Evolutionary conservation across 257 asterid genomes (phyloP), one percentile per base, ranked within the genome.

Genomic region (Nemophila menziesii): DNA sequence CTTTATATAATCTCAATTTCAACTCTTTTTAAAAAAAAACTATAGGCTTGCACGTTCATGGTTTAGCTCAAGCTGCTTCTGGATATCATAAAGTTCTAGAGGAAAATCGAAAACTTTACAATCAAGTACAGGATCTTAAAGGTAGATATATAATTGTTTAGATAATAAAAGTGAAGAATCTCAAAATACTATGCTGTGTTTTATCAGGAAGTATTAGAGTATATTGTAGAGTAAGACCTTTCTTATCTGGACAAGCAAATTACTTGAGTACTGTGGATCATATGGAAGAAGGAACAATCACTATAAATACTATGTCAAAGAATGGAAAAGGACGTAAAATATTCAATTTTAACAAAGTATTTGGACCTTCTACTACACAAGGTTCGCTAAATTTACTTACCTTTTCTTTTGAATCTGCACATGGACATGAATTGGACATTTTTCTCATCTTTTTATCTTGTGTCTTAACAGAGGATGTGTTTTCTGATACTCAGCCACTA

Each of bases 101-200:
- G 69, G 99, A 90, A 64, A 90, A 90, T 33, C 77, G 94, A 65
- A 90, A 78, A 70, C 93, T 90, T 27, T 90, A 85, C 69, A 90
- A 90, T 70, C 93, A 90, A 85, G 99, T 90, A 57, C 99, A 90
- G 61, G 99, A 90, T 66, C 83, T 90, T 21, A 90, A 82, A 56
- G 99, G 99, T 90, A 69, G 56, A 34, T 16, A 29, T 7, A 39
- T 26, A 39, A 16, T 26, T 20, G 13, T 14, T 19, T 20, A 40
- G 33, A 22, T 27, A 55, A 40, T 44, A 54, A 44, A 18, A 24
- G 11, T 55, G 29, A 56, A 5, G 36, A n/a, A 16, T 57, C 27
- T 24, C 56, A 21, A 38, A 8, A 10, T 43, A 36, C 11, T 50
- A 15, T 22, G 12, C 19, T 22, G 23, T 46, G 20, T 52, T 61